Conservation (phyloP, 1,139 yeast genomes). For the Candida mesenterica region DNA sequence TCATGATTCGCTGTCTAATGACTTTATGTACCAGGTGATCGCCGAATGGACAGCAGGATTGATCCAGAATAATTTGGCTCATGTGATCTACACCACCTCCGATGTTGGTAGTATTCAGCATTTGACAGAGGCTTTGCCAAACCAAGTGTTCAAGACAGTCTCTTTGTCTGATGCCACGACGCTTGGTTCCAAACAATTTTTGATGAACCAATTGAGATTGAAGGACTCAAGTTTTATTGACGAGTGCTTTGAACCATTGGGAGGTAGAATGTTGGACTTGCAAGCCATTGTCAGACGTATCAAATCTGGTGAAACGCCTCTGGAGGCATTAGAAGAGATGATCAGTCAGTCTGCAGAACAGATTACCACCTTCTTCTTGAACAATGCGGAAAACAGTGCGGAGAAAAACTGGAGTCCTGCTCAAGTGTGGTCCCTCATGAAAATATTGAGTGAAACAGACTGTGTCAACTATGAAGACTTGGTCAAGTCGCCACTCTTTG, state of each 20-base stretch:
- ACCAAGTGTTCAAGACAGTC: conserved; percentile 77
- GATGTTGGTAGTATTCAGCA: conserved; percentile 77
- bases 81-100: conserved; percentile 82
- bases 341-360: conserved; percentile 84
- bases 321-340: conserved; percentile 75
- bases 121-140: conserved; percentile 72
- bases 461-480: conserved; percentile 51
- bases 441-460: conserved; percentile 52
- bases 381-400: conserved; percentile 32
- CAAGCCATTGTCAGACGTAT: conserved; percentile 88
- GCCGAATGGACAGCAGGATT: conserved; percentile 89
- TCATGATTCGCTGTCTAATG: conserved; percentile 44
- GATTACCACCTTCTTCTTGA: conserved; percentile 75
- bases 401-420: conserved; percentile 62
- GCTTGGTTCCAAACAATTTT: conserved; percentile 68
- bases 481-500: conserved; percentile 62
- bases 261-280: conserved; percentile 92
- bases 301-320: conserved; percentile 80
- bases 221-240: conserved; percentile 41
- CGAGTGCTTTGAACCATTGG: conserved; percentile 67
- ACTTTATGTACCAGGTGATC: conserved; percentile 69
- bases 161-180: conserved; percentile 79
- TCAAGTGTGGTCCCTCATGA: conserved; percentile 86
- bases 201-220: conserved; percentile 53
- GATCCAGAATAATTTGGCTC: conserved; percentile 78